Evolutionary conservation across 768 basidiomycete species (phyloP).

Genomic region (Collybia sordida): DNA sequence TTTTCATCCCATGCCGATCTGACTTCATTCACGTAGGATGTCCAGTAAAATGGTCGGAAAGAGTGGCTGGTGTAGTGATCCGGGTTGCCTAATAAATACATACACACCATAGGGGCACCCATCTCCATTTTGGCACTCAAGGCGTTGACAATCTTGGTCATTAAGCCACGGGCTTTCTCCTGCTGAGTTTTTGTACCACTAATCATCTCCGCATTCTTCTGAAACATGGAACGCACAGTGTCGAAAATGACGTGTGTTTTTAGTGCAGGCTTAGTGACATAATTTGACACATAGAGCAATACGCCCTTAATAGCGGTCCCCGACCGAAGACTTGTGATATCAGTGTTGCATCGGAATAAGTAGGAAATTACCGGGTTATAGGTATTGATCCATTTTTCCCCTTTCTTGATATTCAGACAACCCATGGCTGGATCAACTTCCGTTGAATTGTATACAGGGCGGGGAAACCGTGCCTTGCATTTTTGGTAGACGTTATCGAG

Average conservation of each 20-base stretch:
- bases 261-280: conserved; percentile 24
- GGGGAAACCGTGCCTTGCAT: conserved; percentile 29
- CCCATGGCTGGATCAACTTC: conserved; percentile 21
- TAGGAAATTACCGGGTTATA: conserved; percentile 23
- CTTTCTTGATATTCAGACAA: conserved; percentile 20
- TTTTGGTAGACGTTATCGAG: conserved; percentile 27
- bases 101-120: conserved; percentile 15
- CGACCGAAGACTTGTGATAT: conserved; percentile 28
- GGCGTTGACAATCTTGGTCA: conserved; percentile 23
- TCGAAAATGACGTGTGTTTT: conserved; percentile 30
- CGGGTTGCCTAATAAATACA: conserved; percentile 14
- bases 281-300: conserved; percentile 30
- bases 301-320: conserved; percentile 33
- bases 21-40: conserved; percentile 19
- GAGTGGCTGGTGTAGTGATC: conserved; percentile 27
- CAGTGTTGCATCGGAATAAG: conserved; percentile 28
- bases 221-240: conserved; percentile 14
- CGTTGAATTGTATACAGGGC: conserved; percentile 5
- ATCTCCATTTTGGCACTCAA: conserved; percentile 27
- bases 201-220: conserved; percentile 7
- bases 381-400: conserved; percentile 29
- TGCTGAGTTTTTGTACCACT: conserved; percentile 1
- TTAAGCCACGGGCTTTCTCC: conserved; percentile 10
- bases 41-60: conserved; percentile 29
- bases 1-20: conserved; percentile 8